Evolutionary conservation across 768 basidiomycete genomes (phyloP).

Genomic region (Mycena capillaripes): DNA sequence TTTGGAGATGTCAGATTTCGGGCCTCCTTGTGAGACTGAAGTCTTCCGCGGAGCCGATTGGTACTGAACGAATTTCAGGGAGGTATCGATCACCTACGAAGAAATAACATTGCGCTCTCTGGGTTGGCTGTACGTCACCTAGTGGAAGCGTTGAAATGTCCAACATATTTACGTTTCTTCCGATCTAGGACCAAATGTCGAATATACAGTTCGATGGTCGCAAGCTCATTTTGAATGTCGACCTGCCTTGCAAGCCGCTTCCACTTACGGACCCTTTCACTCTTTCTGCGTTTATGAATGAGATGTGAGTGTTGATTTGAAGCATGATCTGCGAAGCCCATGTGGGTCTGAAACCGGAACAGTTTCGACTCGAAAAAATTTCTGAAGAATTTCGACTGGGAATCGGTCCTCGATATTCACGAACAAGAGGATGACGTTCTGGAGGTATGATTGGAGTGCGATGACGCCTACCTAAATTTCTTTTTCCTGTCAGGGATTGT

Average conservation of each 20-base stretch:
- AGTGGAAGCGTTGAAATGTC: not conserved
- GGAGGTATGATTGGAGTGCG: not conserved
- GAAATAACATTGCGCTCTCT: not conserved
- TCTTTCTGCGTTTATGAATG: no score
- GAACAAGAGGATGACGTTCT: not conserved
- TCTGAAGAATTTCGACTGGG: not conserved
- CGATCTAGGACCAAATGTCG: slow-evolving; percentile 1
- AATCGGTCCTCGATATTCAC: slow-evolving; percentile 10
- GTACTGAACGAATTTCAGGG: not conserved
- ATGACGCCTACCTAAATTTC: not conserved
- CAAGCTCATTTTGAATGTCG: slow-evolving; percentile 15
- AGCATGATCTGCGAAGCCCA: no score
- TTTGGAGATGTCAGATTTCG: not conserved
- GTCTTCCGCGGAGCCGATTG: not conserved
- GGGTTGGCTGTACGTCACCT: not conserved
- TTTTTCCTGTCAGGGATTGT: not conserved
- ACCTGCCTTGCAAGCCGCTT: not conserved
- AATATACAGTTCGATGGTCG: slow-evolving; percentile 7
- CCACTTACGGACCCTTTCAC: no score
- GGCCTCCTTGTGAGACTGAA: slow-evolving; percentile 7
- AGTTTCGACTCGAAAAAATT: no score
- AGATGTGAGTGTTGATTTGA: no score
- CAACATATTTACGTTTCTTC: not conserved
- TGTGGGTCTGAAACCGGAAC: no score
- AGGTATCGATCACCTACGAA: slow-evolving; percentile 6